Conservation (phyloP, 495 filamentous ascomycete species). For the Annulohypoxylon stygium region DNA sequence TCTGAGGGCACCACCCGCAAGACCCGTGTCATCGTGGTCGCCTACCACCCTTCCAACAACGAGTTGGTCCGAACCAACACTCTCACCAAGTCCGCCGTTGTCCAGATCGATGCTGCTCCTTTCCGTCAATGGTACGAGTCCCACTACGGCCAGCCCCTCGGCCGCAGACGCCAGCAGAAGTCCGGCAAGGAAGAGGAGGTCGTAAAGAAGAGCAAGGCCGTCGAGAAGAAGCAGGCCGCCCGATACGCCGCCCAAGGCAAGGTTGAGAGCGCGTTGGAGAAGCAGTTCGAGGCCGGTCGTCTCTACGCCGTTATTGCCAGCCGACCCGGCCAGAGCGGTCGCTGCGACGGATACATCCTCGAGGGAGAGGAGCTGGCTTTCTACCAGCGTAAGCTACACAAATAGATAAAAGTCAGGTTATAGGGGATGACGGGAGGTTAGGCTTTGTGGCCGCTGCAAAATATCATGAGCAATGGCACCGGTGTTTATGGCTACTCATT, state of each 20-base stretch:
- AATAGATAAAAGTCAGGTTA: slow-evolving; percentile 69
- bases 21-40: slow-evolving; percentile 96
- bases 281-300: slow-evolving; percentile 98
- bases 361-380: slow-evolving; percentile 99
- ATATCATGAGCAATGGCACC: slow-evolving; percentile 48
- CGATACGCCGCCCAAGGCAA: slow-evolving; percentile 86
- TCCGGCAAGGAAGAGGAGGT: slow-evolving; percentile 72
- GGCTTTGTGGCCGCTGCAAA: slow-evolving; percentile 49
- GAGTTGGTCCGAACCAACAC: slow-evolving; percentile 99
- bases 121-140: slow-evolving; percentile 99
- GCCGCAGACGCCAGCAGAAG: slow-evolving; percentile 91
- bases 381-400: slow-evolving; percentile 98
- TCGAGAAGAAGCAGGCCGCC: slow-evolving; percentile 94
- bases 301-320: slow-evolving; percentile 91
- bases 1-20: slow-evolving; percentile 98
- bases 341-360: slow-evolving; percentile 95
- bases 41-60: slow-evolving; percentile 99
- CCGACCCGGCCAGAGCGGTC: slow-evolving; percentile 95
- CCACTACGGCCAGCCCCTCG: slow-evolving; percentile 92
- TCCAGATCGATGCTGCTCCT: slow-evolving; percentile 97
- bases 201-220: slow-evolving; percentile 88
- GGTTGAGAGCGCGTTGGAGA: slow-evolving; percentile 91
- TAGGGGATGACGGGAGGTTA: slow-evolving; percentile 12
- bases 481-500: slow-evolving; percentile 56
- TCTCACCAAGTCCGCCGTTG: slow-evolving; percentile 97